Percentiles rank a stretch among this genome's conserved stretches.
Evolutionary conservation across 371 early-diverging fungal genomes (phyloP).

Genomic region (Sporodiniella umbellata): DNA sequence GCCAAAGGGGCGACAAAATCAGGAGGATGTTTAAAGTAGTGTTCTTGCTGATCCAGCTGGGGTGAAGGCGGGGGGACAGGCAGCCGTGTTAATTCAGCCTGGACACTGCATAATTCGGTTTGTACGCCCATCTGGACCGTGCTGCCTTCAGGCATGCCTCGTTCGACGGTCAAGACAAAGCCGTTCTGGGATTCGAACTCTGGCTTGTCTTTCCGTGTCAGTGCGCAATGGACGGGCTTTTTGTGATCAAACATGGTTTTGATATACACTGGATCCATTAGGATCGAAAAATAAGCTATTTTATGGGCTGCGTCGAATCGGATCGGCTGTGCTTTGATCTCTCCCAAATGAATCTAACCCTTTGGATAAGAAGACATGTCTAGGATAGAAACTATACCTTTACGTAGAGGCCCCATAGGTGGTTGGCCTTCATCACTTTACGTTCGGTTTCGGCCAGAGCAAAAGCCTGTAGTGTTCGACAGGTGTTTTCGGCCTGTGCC

Average conservation of each 20-base stretch:
- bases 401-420: slow-evolving; percentile 33
- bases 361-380: background rate
- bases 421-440: slow-evolving; percentile 21
- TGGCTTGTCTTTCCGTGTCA: slow-evolving; percentile 17
- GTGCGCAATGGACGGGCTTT: slow-evolving; percentile 37
- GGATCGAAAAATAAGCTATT: slow-evolving; percentile 29
- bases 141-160: slow-evolving; percentile 35
- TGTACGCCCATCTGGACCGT: slow-evolving; percentile 26
- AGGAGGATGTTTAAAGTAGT: background rate
- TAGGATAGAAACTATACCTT: slow-evolving; percentile 15
- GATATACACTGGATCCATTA: slow-evolving; percentile 43
- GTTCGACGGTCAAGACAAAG: slow-evolving; percentile 38
- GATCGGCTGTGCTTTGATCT: slow-evolving; percentile 31
- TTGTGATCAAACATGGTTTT: slow-evolving; percentile 43
- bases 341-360: slow-evolving; percentile 35
- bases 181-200: slow-evolving; percentile 20
- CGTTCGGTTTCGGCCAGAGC: slow-evolving; percentile 37
- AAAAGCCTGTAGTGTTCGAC: slow-evolving; percentile 31
- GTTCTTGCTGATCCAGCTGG: background rate
- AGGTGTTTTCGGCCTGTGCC: slow-evolving; percentile 37
- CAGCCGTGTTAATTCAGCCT: slow-evolving; percentile 33
- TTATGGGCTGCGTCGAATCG: slow-evolving; percentile 35
- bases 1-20: slow-evolving; percentile 20
- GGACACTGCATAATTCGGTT: slow-evolving; percentile 31
- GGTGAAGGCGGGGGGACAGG: slow-evolving; percentile 7